Conservation (phyloP, 257 asterid genomes). For the Solanum sejunctum region DNA sequence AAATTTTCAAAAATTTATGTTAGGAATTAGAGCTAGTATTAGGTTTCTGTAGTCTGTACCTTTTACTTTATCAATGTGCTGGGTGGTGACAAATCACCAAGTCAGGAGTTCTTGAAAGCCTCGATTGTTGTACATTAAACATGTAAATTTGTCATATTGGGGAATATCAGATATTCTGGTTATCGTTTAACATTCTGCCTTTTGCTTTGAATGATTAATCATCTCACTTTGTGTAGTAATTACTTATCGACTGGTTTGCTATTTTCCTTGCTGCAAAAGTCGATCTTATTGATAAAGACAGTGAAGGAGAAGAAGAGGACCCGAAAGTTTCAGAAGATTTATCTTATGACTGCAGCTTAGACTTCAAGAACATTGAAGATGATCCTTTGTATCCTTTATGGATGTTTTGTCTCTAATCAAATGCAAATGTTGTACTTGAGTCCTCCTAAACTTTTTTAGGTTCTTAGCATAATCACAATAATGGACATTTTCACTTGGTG, state of each 20-base stretch:
- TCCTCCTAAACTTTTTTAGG: neutral
- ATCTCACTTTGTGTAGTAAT: neutral
- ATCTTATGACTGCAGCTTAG: constrained; percentile 11
- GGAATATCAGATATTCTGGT: neutral
- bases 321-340: constrained; percentile 19
- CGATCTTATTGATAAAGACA: constrained; percentile 29
- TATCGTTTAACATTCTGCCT: neutral
- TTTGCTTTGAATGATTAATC: neutral
- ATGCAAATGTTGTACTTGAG: neutral
- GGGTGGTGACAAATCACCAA: neutral
- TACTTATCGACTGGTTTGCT: neutral
- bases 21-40: neutral
- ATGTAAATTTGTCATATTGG: neutral
- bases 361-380: constrained; percentile 23
- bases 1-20: neutral
- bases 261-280: neutral
- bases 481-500: neutral
- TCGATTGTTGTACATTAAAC: neutral
- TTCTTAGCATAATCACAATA: neutral
- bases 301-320: constrained; percentile 32
- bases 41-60: neutral
- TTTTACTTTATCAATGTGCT: neutral
- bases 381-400: constrained; percentile 59
- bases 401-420: neutral
- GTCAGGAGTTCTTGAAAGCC: neutral